Evolutionary conservation across 768 basidiomycete genomes (phyloP).

Genomic region (Psilocybe cyanescens): DNA sequence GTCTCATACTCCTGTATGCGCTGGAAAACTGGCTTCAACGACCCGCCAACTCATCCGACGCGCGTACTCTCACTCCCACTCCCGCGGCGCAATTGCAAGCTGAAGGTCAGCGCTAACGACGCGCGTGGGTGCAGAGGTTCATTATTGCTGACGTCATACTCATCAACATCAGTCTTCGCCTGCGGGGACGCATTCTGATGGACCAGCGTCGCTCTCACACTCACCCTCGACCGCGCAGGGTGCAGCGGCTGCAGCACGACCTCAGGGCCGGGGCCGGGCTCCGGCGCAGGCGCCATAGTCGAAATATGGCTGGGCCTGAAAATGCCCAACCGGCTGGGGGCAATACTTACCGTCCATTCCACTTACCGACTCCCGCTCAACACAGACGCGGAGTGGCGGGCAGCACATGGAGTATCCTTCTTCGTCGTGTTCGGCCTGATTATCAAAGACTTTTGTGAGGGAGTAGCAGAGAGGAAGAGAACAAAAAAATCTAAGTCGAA

Average conservation of each 20-base stretch:
- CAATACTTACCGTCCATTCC: not conserved
- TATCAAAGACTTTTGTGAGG: too few relatives aligned
- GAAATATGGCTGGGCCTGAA: conserved; percentile 52
- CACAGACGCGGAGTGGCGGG: too few relatives aligned
- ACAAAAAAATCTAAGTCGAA: too few relatives aligned
- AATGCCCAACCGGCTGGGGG: conserved; percentile 7
- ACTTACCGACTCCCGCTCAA: not conserved
- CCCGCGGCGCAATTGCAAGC: conserved; percentile 25
- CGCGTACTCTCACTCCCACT: conserved; percentile 9
- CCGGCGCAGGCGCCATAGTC: conserved; percentile 60
- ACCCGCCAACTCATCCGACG: conserved; percentile 22
- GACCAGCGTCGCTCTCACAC: conserved; percentile 11
- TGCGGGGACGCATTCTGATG: conserved; percentile 25
- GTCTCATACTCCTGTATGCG: conserved; percentile 25
- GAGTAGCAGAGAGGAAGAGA: too few relatives aligned
- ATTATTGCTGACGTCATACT: too few relatives aligned
- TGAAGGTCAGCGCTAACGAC: conserved; percentile 43
- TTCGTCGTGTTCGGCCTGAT: too few relatives aligned
- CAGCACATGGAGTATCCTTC: too few relatives aligned
- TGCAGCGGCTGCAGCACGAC: conserved; percentile 63
- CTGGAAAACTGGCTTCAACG: conserved; percentile 38
- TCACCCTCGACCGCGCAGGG: conserved; percentile 42
- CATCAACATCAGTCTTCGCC: conserved; percentile 24
- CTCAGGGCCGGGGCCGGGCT: conserved; percentile 48
- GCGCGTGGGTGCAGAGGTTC: conserved; percentile 28